phyloP scores from a whole-genome alignment of 2,329 filamentous ascomycete genomes.

The Ascochyta fabae region DNA sequence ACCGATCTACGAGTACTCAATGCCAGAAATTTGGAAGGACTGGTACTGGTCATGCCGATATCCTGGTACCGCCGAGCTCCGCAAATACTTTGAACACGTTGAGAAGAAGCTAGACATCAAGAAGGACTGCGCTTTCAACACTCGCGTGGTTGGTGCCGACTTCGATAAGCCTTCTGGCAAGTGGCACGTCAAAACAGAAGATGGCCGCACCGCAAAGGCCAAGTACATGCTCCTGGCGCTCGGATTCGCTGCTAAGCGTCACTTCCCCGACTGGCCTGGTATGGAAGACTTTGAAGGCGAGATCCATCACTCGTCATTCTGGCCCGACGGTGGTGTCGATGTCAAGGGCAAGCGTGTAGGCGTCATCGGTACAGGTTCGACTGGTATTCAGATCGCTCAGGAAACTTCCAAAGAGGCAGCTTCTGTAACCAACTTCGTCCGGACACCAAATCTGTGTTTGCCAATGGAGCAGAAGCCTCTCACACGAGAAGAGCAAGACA shows the following conservation, averaged over 20 bases:
- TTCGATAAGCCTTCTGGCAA: conserved; percentile 57
- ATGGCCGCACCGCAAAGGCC: conserved; percentile 58
- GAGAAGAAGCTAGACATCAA: conserved; percentile 62
- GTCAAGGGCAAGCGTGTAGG: conserved; percentile 65
- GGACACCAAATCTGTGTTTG: conserved; percentile 70
- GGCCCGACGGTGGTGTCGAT: conserved; percentile 64
- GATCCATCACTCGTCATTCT: conserved; percentile 66
- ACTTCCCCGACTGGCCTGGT: conserved; percentile 66
- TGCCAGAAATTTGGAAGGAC: conserved; percentile 57
- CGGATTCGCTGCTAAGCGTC: conserved; percentile 66
- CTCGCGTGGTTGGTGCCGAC: conserved; percentile 59
- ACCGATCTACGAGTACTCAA: conserved; percentile 57
- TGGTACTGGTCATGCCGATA: conserved; percentile 65
- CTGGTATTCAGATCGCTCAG: conserved; percentile 69
- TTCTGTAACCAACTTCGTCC: conserved; percentile 66
- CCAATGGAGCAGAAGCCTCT: conserved; percentile 64
- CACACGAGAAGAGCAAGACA: conserved; percentile 59
- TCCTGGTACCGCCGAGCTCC: conserved; percentile 60
- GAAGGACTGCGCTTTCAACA: conserved; percentile 65
- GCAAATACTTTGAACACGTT: conserved; percentile 65
- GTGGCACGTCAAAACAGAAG: conserved; percentile 60
- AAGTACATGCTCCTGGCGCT: conserved; percentile 62
- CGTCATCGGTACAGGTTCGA: conserved; percentile 69
- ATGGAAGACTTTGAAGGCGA: conserved; percentile 66
- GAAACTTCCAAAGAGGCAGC: conserved; percentile 62